phyloP scores from a whole-genome alignment of 192 early-diverging fungal genomes.

The Backusella psychrophila region DNA sequence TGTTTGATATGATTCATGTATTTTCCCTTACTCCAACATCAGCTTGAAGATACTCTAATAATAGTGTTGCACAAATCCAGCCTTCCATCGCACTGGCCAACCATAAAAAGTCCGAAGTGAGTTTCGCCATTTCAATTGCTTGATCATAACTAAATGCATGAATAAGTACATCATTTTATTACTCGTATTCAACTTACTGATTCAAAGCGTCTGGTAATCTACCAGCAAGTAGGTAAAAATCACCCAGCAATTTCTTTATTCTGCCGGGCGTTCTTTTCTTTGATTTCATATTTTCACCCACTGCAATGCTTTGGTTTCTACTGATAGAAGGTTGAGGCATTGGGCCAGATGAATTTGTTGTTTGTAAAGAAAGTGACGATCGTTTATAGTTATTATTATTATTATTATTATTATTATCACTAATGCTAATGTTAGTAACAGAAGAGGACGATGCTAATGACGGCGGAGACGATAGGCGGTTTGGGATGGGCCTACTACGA shows the following conservation, averaged over 20 bases:
- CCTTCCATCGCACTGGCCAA: constrained; percentile 73
- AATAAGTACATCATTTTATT: too few species aligned
- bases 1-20: not conserved
- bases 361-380: constrained; percentile 5
- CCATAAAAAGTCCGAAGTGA: constrained; percentile 73
- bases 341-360: constrained; percentile 21
- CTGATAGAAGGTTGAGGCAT: constrained; percentile 25
- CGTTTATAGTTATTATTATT: not conserved
- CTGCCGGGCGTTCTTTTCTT: constrained; percentile 66
- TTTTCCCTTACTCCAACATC: constrained; percentile 54
- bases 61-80: constrained; percentile 56
- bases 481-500: not conserved
- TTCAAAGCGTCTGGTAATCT: constrained; percentile 64
- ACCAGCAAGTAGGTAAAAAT: constrained; percentile 75
- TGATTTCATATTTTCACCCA: constrained; percentile 30
- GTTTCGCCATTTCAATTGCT: constrained; percentile 67
- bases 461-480: constrained; percentile 10
- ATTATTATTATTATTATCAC: too few species aligned
- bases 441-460: constrained; percentile 7
- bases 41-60: constrained; percentile 58
- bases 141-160: constrained; percentile 49
- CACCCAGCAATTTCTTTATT: constrained; percentile 71
- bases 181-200: constrained; percentile 31
- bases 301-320: constrained; percentile 11
- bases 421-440: not conserved